Evolutionary conservation across 352 stramenopile genomes (phyloP).

Genomic region (Pseudoperonospora humuli): DNA sequence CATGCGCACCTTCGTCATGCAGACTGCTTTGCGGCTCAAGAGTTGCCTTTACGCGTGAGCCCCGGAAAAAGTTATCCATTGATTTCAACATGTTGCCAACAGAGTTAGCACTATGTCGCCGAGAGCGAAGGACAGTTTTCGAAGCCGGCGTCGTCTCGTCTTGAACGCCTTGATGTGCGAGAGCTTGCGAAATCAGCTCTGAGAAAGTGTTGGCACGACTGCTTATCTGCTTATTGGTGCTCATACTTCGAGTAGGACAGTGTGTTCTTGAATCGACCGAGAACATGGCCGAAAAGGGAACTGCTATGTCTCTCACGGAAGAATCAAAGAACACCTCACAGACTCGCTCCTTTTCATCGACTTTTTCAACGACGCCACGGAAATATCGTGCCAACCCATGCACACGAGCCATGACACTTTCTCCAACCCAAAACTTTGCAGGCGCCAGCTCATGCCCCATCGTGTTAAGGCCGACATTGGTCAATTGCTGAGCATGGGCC

Average conservation of each 20-base stretch:
- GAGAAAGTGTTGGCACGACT: slow-evolving; percentile 42
- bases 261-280: slow-evolving; percentile 45
- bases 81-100: slow-evolving; percentile 59
- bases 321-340: slow-evolving; percentile 69
- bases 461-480: slow-evolving; percentile 70
- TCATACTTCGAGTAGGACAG: slow-evolving; percentile 31
- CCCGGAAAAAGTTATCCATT: slow-evolving; percentile 42
- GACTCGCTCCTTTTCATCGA: slow-evolving; percentile 47
- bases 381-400: slow-evolving; percentile 54
- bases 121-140: slow-evolving; percentile 1
- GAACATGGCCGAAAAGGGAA: slow-evolving; percentile 66
- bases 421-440: slow-evolving; percentile 42
- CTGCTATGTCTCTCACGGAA: slow-evolving; percentile 45
- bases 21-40: slow-evolving; percentile 32
- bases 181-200: slow-evolving; percentile 6
- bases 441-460: slow-evolving; percentile 65
- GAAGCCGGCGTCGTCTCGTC: slow-evolving; percentile 9
- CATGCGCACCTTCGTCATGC: slow-evolving; percentile 27
- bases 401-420: slow-evolving; percentile 54
- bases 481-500: slow-evolving; percentile 51
- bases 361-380: slow-evolving; percentile 41
- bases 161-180: slow-evolving; percentile 2
- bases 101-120: slow-evolving; percentile 43
- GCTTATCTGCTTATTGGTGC: slow-evolving; percentile 26
- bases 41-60: slow-evolving; percentile 22